These are phyloP conservation scores for Penicillium hordei DNA, from an alignment of 2,329 filamentous ascomycete genomes.

Conservation along the genomic window DNA sequence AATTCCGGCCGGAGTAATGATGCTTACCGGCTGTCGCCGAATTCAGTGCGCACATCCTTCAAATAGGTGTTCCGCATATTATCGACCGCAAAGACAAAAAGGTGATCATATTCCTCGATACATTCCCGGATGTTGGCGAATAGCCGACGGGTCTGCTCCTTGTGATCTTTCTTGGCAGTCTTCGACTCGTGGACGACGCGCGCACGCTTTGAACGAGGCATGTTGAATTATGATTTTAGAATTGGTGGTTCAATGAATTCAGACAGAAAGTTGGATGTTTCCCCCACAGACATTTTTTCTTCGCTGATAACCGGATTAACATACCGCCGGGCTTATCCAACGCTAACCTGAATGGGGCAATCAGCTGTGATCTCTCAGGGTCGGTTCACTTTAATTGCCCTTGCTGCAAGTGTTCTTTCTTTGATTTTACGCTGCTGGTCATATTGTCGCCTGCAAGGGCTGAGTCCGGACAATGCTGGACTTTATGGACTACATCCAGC, in stretches of 20 bases:
- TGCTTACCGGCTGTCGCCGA: slow-evolving; percentile 76
- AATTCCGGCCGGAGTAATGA: not conserved
- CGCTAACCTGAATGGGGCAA: slow-evolving; percentile 35
- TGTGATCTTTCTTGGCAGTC: slow-evolving; percentile 87
- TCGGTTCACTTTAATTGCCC: not conserved
- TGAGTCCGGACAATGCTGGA: slow-evolving; percentile 67
- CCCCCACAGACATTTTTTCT: slow-evolving; percentile 33
- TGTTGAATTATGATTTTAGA: slow-evolving; percentile 44
- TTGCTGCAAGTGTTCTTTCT: not conserved
- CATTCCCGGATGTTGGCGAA: slow-evolving; percentile 85
- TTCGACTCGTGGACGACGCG: slow-evolving; percentile 87
- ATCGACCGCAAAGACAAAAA: slow-evolving; percentile 90
- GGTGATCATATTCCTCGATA: slow-evolving; percentile 80
- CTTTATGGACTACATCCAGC: slow-evolving; percentile 96
- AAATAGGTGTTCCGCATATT: slow-evolving; percentile 98
- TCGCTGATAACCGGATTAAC: slow-evolving; percentile 42
- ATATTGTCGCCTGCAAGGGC: slow-evolving; percentile 2
- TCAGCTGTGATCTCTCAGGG: slow-evolving; percentile 25
- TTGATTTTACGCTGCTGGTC: not conserved
- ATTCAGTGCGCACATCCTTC: slow-evolving; percentile 82
- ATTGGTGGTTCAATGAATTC: slow-evolving; percentile 12
- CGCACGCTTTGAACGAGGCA: slow-evolving; percentile 96
- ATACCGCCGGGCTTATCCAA: slow-evolving; percentile 41
- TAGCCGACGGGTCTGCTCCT: slow-evolving; percentile 81
- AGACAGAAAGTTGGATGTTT: slow-evolving; percentile 23